A percentile compares a stretch with the other conserved stretches of the same genome.
Evolutionary conservation across 768 basidiomycete genomes (phyloP).

Genomic region (Auricularia auricula-judae): DNA sequence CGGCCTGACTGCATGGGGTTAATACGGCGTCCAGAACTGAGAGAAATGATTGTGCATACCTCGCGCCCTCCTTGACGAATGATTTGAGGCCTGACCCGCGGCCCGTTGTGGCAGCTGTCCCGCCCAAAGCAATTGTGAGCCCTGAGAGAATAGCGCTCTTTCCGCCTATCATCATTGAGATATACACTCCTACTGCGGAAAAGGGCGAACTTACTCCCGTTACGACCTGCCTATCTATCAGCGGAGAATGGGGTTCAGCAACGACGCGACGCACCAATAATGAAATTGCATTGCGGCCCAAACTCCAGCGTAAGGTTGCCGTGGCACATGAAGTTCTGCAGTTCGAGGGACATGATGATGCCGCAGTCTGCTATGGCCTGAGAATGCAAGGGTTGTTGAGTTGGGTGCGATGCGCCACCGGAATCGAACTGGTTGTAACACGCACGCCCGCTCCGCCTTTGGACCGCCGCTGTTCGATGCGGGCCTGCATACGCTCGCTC

Average conservation of each 20-base stretch:
- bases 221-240: conserved; percentile 48
- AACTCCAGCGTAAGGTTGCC: conserved; percentile 72
- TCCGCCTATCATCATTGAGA: conserved; percentile 46
- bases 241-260: background rate
- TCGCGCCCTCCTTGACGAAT: conserved; percentile 75
- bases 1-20: conserved; percentile 37
- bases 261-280: conserved; percentile 53
- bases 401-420: background rate
- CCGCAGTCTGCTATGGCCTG: conserved; percentile 79
- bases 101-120: conserved; percentile 85
- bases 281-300: conserved; percentile 92
- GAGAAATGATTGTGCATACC: conserved; percentile 31
- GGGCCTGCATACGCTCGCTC: background rate
- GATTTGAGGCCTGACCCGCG: conserved; percentile 77
- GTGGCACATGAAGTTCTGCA: conserved; percentile 97
- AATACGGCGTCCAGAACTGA: background rate
- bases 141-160: conserved; percentile 93
- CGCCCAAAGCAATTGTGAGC: conserved; percentile 86
- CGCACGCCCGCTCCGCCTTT: background rate
- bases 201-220: conserved; percentile 60
- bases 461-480: background rate
- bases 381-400: background rate
- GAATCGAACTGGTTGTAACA: background rate
- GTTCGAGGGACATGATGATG: conserved; percentile 75
- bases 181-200: background rate